Base-by-base conservation (phyloP, 306 rosid species). In the Prinsepia uniflora region DNA sequence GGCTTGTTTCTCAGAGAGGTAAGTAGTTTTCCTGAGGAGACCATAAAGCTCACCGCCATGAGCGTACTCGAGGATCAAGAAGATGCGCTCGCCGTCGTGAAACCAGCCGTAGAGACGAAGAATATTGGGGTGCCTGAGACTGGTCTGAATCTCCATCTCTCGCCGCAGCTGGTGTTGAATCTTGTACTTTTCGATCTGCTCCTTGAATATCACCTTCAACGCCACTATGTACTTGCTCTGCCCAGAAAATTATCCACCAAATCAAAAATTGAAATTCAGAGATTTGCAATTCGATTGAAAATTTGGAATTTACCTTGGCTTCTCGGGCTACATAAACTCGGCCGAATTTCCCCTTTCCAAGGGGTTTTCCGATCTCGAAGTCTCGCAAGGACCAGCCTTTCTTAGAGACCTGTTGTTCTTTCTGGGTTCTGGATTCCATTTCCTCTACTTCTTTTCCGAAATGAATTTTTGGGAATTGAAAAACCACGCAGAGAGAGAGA, bases 321-420 rank as follows among this genome's bases (percentile, higher is more conserved):
- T 89, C 96, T 74, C 96, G 83, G 64, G 96, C 95, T 30, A 89
- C 85, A 53, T 92, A 89, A 75, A 89, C 98, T 62, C 96, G 72
- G 14, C 98, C 96, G 78, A 92, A 92, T 78, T 92, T 92, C 4
- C 96, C 98, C 71, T 69, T 89, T 0, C 96, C 96, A 8, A 89
- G 92, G 14, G 92, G 96, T 59, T 88, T 92, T n/a, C 96, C 96
- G 68, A 92, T 88, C 82, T 89, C 91, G 78, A 92, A 88, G 50
- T 89, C 89, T 6, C 64, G 53, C 69, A 92, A 64, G 12, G 96
- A 90, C 98, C 98, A 88, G 45, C 72, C 57, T 30, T 72, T 68
- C 79, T 54, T 46, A 78, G 46, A 47, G 18, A 2, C 57, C 18
- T 72, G 75, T 42, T 62, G 70, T 11, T 49, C 7, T 52, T 48